Evolutionary conservation across 2,329 filamentous ascomycete species (phyloP), one percentile per base, ranked within the genome.

Genomic region (Curvularia spicifera): DNA sequence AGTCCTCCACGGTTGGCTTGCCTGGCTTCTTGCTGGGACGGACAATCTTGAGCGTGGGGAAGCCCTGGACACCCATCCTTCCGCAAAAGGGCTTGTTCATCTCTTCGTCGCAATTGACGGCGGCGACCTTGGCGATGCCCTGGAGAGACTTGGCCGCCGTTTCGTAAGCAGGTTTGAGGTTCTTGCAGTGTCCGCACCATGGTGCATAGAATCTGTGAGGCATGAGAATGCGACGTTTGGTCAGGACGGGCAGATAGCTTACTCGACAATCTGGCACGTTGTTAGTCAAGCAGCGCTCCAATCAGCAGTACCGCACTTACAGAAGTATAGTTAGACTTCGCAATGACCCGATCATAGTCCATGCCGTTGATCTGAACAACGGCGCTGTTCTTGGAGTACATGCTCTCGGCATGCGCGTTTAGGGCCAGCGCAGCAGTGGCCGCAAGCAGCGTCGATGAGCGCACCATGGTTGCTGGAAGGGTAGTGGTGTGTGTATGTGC

Each of bases 141-240:
- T 90, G 86, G 57, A 99, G 89, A 70, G 88, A 92, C 71, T 89
- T 90, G 68, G 95, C 95, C 1, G 89, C 93, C 78, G 97, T 97
- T 78, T 98, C 94, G 79, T 95, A 99, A 44, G 91, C 91, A 3
- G 93, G 94, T 80, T 97, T 93, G 71, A 99, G 89, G 79, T 90
- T 97, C 80, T 97, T 86, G 82, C 95, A 99, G 80, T 98, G 95
- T 42, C 94, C 95, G 72, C 95, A 98, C 94, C 94, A 98, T 24
- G 94, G 94, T 8, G 94, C 94, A 73, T 97, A 98, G 84, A 98
- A 98, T 79, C 93, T 91, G 84, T 84, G 88, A 65, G 37, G 51
- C 31, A 53, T 67, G 37, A 65, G 56, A 35, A 40, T 28, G 26
- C 40, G 24, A 20, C 8, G 24, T 35, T 50, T 18, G 50, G 50